phyloP scores from a whole-genome alignment of 805 yeast species.

The Wickerhamiella dianesei region DNA sequence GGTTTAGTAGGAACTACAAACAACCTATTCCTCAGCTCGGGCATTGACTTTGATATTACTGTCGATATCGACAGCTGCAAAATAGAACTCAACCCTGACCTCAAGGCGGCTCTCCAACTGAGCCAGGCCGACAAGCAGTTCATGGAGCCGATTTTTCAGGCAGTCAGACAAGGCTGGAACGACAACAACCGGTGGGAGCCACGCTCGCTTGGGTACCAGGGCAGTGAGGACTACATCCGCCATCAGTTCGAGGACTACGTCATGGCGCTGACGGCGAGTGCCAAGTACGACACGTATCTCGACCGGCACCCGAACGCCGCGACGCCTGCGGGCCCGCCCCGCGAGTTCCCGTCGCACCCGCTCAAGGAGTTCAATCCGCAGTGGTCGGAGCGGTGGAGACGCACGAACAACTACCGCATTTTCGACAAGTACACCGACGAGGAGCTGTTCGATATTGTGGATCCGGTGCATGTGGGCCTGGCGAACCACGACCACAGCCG shows the following conservation, averaged over 20 bases:
- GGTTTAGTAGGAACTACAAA: slow-evolving; percentile 83
- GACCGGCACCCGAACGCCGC: slow-evolving; percentile 27
- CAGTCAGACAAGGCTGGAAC: slow-evolving; percentile 35
- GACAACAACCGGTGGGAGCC: slow-evolving; percentile 29
- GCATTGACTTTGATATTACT: slow-evolving; percentile 51
- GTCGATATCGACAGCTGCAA: slow-evolving; percentile 46
- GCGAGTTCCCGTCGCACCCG: slow-evolving; percentile 25
- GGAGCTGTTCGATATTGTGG: slow-evolving; percentile 51
- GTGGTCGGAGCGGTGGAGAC: slow-evolving; percentile 42
- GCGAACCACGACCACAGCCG: background rate
- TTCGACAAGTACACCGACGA: slow-evolving; percentile 51
- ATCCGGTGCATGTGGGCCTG: slow-evolving; percentile 25
- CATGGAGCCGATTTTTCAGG: slow-evolving; percentile 42
- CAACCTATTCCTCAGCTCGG: slow-evolving; percentile 57
- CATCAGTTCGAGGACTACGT: slow-evolving; percentile 84
- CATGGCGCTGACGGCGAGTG: slow-evolving; percentile 57
- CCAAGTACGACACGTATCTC: slow-evolving; percentile 52
- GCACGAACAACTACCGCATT: slow-evolving; percentile 40
- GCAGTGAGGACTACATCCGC: slow-evolving; percentile 80
- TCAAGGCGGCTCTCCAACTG: slow-evolving; percentile 34
- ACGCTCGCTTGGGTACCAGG: slow-evolving; percentile 39
- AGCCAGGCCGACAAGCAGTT: slow-evolving; percentile 61
- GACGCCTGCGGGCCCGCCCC: slow-evolving; percentile 21
- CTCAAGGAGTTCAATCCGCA: slow-evolving; percentile 31
- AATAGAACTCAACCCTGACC: slow-evolving; percentile 28